Base-by-base conservation (phyloP, 2,329 filamentous ascomycete species). In the Neoarthrinium moseri region DNA sequence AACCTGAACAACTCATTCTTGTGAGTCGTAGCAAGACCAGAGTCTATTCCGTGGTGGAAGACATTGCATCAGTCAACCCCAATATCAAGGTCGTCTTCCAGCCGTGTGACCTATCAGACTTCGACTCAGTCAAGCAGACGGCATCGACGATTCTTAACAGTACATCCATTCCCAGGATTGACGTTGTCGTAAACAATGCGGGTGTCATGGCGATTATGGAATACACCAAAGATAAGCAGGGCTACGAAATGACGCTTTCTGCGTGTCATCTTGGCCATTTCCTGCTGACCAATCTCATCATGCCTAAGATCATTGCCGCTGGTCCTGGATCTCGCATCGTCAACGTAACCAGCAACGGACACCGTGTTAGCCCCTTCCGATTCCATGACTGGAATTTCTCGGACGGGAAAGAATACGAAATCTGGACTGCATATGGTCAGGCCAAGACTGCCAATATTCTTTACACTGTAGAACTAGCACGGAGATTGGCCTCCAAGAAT, bases 371-470 rank as follows among this genome's bases (percentile, higher is more conserved):
- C 4, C 61, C 64, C 1, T 52, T 73, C 4, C 57, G 67, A 2
- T 72, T 72, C 50, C 60, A 68, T 13, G 67, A 73, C 51, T 58
- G 59, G 21, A 66, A 61, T 11, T 68, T 71, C 46, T 27, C 36
- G 12, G 51, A 65, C 17, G 62, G 62, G 5, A 58, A 52, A 18
- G 52, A 53, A 2, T 71, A 65, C 38, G 67, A 67, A 10, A 58
- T 45, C 38, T 70, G 69, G 58, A 51, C 60, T 6, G 71, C 66
- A 11, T 75, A 77, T 48, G 66, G 63, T 0, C 69, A 72, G 51
- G 69, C 66, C 49, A 75, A 75, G 51, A 65, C 69, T 7, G 70
- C 71, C 7, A 70, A 73, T 38, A 68, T 74, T 5, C 58, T 71
- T 47, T 66, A 67, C 49, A 60, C 59, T 1, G 57, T 59, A 12